Percentiles rank a stretch among this genome's conserved stretches.
phyloP scores from a whole-genome alignment of 345 rosid species.

The Populus ilicifolia region DNA sequence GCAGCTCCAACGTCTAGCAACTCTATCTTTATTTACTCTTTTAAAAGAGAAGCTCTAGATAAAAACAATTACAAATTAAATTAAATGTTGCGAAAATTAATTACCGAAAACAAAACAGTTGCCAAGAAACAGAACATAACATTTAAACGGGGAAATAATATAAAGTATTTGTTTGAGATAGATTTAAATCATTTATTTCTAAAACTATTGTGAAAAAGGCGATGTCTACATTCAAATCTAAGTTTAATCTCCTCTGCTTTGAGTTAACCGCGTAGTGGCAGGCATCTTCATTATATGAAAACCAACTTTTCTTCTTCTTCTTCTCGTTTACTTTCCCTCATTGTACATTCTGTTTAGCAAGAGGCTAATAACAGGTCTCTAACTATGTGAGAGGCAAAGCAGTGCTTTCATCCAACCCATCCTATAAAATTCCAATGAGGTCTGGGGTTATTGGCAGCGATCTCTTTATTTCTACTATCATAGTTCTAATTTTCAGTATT shows the following conservation, averaged over 20 bases:
- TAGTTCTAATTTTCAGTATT: neutral
- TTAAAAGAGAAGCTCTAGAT: too few species aligned
- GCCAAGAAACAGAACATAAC: neutral
- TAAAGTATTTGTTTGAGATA: neutral
- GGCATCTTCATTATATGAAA: neutral
- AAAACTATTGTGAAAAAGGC: neutral
- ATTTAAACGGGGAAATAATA: neutral
- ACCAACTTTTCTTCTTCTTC: too few species aligned
- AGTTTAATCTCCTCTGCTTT: neutral
- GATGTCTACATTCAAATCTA: neutral
- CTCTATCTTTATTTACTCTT: too few species aligned
- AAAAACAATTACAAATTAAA: too few species aligned
- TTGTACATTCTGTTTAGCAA: neutral
- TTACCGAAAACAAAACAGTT: neutral
- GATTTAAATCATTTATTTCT: neutral
- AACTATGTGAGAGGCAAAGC: neutral
- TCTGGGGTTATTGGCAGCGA: neutral
- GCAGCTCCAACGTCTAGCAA: too few species aligned
- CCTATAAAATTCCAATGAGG: too few species aligned
- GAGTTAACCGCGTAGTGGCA: neutral
- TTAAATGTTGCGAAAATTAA: too few species aligned
- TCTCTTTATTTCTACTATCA: neutral
- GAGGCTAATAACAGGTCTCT: neutral
- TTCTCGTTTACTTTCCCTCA: neutral
- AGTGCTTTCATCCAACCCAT: neutral